Evolutionary conservation across 202 grass and related monocot genomes (phyloP).

Genomic region (Digitaria exilis): DNA sequence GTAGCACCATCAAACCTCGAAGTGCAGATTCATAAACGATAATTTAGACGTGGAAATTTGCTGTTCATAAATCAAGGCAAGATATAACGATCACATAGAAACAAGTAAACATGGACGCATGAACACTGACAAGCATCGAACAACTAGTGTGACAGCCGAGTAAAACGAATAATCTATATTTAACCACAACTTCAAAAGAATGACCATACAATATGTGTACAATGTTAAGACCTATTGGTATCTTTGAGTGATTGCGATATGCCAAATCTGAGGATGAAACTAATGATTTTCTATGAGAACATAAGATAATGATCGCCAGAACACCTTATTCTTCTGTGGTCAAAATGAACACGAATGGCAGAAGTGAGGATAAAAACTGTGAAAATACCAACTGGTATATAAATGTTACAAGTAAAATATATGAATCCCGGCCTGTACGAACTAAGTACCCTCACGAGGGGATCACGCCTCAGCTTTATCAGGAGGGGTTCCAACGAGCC

Average conservation of each 20-base stretch:
- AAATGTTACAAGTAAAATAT: slow-evolving; percentile 52
- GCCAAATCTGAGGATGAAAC: not conserved
- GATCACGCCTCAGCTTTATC: slow-evolving; percentile 63
- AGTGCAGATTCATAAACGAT: not conserved
- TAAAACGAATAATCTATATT: slow-evolving; percentile 7
- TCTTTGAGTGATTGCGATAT: not conserved
- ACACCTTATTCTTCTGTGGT: slow-evolving; percentile 37
- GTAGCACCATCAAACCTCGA: not conserved
- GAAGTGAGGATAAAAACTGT: not conserved
- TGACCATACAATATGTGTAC: not conserved
- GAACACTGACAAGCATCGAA: not conserved
- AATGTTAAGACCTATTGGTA: slow-evolving; percentile 18
- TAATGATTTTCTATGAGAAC: slow-evolving; percentile 12
- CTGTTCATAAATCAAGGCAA: not conserved
- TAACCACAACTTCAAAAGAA: not conserved
- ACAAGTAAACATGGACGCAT: not conserved
- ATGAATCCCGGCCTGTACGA: slow-evolving; percentile 57
- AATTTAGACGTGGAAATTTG: not conserved
- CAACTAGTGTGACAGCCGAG: not conserved
- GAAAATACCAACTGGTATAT: slow-evolving; percentile 19
- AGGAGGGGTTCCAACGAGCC: slow-evolving; percentile 78
- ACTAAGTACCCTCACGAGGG: not conserved
- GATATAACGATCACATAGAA: not conserved
- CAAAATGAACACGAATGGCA: slow-evolving; percentile 45
- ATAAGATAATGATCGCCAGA: not conserved